Evolutionary conservation across 2,329 filamentous ascomycete species (phyloP).

Genomic region (Fusarium tupiense): DNA sequence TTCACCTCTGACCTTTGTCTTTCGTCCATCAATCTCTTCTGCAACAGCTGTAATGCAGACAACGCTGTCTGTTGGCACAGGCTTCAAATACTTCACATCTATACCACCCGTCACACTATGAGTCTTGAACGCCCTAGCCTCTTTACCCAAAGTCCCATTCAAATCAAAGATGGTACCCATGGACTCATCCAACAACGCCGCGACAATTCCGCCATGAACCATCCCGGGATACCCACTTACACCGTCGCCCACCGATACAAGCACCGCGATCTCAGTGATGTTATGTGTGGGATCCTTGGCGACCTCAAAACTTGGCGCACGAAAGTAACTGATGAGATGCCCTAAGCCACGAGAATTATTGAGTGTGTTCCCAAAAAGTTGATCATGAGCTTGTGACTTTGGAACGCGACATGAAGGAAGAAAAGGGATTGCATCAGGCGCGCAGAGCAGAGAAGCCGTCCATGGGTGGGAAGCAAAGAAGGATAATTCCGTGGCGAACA

Average conservation of each 20-base stretch:
- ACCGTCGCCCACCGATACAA: conserved; percentile 48
- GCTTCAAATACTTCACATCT: conserved; percentile 49
- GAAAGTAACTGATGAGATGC: conserved; percentile 50
- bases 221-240: conserved; percentile 48
- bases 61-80: conserved; percentile 44
- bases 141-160: conserved; percentile 48
- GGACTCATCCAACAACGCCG: conserved; percentile 51
- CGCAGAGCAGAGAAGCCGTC: conserved; percentile 46
- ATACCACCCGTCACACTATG: conserved; percentile 49
- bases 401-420: conserved; percentile 49
- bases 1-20: conserved; percentile 45
- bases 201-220: conserved; percentile 51
- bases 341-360: conserved; percentile 41
- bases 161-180: conserved; percentile 50
- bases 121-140: conserved; percentile 40
- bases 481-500: conserved; percentile 43
- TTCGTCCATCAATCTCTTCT: conserved; percentile 48
- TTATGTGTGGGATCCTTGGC: conserved; percentile 37
- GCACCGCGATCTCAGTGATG: conserved; percentile 44
- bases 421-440: conserved; percentile 45
- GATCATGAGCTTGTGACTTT: conserved; percentile 42
- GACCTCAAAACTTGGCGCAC: conserved; percentile 39
- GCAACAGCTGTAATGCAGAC: conserved; percentile 47
- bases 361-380: conserved; percentile 49
- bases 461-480: conserved; percentile 51